Conservation (phyloP, 2,329 filamentous ascomycete species). For the Fusarium tuaranense region DNA sequence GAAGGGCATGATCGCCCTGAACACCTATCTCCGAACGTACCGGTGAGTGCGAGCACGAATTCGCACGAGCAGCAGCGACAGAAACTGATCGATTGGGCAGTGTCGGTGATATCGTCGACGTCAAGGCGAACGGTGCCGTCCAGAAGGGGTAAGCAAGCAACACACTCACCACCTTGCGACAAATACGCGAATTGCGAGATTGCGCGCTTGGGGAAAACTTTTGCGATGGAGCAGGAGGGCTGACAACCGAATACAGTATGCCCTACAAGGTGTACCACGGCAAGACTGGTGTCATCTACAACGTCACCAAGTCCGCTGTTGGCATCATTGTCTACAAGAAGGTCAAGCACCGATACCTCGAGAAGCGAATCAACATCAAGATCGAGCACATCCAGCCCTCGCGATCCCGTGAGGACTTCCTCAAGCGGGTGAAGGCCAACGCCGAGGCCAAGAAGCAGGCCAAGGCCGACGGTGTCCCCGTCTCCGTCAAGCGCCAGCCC, state of each 20-base stretch:
- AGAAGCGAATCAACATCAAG: conserved; percentile 99
- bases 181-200: conserved; percentile 29
- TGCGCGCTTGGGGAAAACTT: conserved; percentile 17
- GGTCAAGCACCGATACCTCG: conserved; percentile 99
- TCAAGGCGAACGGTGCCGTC: conserved; percentile 98
- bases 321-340: conserved; percentile 99
- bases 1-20: conserved; percentile 93
- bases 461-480: conserved; percentile 86
- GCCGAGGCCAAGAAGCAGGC: conserved; percentile 92
- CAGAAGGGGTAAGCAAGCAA: conserved; percentile 87
- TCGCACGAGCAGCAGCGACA: conserved; percentile 1
- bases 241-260: conserved; percentile 74
- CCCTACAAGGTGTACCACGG: conserved; percentile 99
- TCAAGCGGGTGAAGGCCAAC: conserved; percentile 96
- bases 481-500: conserved; percentile 94
- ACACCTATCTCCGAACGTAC: conserved; percentile 95
- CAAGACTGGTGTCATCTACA: conserved; percentile 98
- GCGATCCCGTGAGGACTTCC: conserved; percentile 96
- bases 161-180: conserved; percentile 30
- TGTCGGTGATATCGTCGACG: conserved; percentile 98
- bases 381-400: conserved; percentile 97
- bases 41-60: conserved; percentile 63
- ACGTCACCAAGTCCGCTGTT: conserved; percentile 97
- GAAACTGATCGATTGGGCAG: conserved; percentile 64
- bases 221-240: conserved; percentile 32